These are phyloP conservation scores for Sporodiniella umbellata DNA, from an alignment of 371 early-diverging fungal genomes.

Conservation along the genomic window DNA sequence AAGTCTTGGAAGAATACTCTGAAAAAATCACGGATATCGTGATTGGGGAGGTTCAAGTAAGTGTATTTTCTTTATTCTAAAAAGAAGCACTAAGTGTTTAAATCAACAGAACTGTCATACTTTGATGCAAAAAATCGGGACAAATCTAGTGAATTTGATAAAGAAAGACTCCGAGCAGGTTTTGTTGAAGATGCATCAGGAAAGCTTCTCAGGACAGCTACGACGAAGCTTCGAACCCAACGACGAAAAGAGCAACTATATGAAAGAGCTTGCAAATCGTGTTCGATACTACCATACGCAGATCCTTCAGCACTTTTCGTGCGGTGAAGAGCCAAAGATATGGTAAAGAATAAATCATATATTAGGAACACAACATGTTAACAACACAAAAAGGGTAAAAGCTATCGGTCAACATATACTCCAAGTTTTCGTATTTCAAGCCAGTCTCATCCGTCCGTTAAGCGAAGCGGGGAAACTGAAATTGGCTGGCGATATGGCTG, in stretches of 20 bases:
- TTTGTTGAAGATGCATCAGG: slow-evolving; percentile 60
- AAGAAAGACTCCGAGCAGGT: slow-evolving; percentile 50
- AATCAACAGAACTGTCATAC: slow-evolving; percentile 41
- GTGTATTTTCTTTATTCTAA: not conserved
- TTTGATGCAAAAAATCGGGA: slow-evolving; percentile 51
- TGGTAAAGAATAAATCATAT: slow-evolving; percentile 37
- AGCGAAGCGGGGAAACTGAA: slow-evolving; percentile 62
- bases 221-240: slow-evolving; percentile 14
- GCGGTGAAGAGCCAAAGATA: slow-evolving; percentile 56
- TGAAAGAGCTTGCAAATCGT: slow-evolving; percentile 52
- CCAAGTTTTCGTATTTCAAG: slow-evolving; percentile 60
- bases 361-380: not conserved
- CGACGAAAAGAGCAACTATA: slow-evolving; percentile 40
- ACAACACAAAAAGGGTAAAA: slow-evolving; percentile 35
- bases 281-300: slow-evolving; percentile 58
- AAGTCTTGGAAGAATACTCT: slow-evolving; percentile 52
- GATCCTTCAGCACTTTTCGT: slow-evolving; percentile 53
- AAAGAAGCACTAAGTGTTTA: not conserved
- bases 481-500: slow-evolving; percentile 68
- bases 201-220: slow-evolving; percentile 53
- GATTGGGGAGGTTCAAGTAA: slow-evolving; percentile 48
- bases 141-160: slow-evolving; percentile 44
- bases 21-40: slow-evolving; percentile 44
- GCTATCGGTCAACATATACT: slow-evolving; percentile 47
- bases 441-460: slow-evolving; percentile 55